These are phyloP conservation scores for Pythium chondricola DNA, from an alignment of 352 stramenopile species.

Conservation along the genomic window DNA sequence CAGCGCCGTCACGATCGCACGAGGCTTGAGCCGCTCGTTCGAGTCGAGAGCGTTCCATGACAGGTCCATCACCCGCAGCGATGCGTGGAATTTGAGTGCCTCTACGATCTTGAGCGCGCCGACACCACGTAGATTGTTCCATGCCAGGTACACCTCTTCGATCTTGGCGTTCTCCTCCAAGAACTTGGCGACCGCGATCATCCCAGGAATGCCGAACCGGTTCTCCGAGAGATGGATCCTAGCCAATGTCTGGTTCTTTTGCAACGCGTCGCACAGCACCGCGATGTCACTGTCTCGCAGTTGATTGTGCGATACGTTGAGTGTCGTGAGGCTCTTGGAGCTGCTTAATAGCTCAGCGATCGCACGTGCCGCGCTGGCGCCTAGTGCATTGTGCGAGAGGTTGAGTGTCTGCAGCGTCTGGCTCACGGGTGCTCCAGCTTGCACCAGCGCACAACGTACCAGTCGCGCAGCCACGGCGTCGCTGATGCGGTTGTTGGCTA, in stretches of 20 bases:
- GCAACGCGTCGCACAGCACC: constrained; percentile 68
- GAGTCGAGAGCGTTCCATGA: constrained; percentile 74
- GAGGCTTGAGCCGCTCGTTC: constrained; percentile 32
- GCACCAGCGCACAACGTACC: constrained; percentile 27
- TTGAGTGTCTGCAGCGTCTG: constrained; percentile 50
- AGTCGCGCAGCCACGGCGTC: constrained; percentile 49
- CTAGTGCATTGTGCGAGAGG: constrained; percentile 54
- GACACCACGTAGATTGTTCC: constrained; percentile 66
- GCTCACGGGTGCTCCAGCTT: constrained; percentile 11
- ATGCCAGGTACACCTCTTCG: constrained; percentile 71
- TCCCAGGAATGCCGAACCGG: constrained; percentile 47
- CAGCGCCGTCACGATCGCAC: constrained; percentile 45
- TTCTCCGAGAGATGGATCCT: constrained; percentile 73
- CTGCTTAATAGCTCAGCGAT: constrained; percentile 32
- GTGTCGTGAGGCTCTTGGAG: constrained; percentile 44
- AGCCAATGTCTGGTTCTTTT: constrained; percentile 59
- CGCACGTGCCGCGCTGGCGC: constrained; percentile 27
- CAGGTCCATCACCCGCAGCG: constrained; percentile 60
- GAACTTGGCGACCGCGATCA: constrained; percentile 61
- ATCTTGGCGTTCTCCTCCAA: constrained; percentile 71
- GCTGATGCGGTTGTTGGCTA: constrained; percentile 66
- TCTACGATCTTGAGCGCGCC: constrained; percentile 70
- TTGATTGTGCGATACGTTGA: constrained; percentile 65
- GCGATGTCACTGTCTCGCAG: constrained; percentile 54
- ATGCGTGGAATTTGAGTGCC: constrained; percentile 66